Base-by-base conservation (phyloP, 2,329 filamentous ascomycete species). In the Phialocephala subalpina region DNA sequence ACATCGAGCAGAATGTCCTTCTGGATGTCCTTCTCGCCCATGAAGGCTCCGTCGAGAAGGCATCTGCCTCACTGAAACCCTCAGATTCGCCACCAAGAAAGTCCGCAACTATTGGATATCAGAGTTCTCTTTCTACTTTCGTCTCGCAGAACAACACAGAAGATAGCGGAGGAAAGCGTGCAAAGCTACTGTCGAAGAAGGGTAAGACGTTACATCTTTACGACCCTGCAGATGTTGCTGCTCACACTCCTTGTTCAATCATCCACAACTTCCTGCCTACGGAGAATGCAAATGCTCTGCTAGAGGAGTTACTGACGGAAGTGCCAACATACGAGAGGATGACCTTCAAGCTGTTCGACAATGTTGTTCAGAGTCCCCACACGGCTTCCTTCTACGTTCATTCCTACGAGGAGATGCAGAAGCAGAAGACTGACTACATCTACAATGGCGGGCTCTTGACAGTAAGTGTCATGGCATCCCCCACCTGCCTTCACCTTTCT, bases 211-310 rank as follows among this genome's bases (percentile, higher is more conserved):
- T 98, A 1, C 92, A 95, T 75, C 82, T 98, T 0, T 98, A 92
- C 78, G 88, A 92, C 49, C 92, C 94, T 0, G 83, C 88, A 45
- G 94, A 97, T 72, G 87, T 98, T 55, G 91, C 92, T 58, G 84
- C 87, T 27, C 87, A 97, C 75, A 97, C 95, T 0, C 94, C 96
- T 0, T 97, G 94, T 79, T 94, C 92, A 12, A 92, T 98, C 70
- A 89, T 97, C 63, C 94, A 97, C 78, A 96, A 97, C 74, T 97
- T 98, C 72, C 82, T 99, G 0, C 89, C 93, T 0, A 35, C 83
- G 0, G 82, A 89, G 1, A 84, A 92, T 65, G 95, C 96, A 45
- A 90, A 93, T 69, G 83, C 84, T 0, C 82, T 99, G 14, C 82
- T 98, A 0, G 77, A 79, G 36, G 94, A 98, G 76, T 83, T 98